Base-by-base conservation (phyloP, 306 rosid species). In the Canavalia ensiformis region DNA sequence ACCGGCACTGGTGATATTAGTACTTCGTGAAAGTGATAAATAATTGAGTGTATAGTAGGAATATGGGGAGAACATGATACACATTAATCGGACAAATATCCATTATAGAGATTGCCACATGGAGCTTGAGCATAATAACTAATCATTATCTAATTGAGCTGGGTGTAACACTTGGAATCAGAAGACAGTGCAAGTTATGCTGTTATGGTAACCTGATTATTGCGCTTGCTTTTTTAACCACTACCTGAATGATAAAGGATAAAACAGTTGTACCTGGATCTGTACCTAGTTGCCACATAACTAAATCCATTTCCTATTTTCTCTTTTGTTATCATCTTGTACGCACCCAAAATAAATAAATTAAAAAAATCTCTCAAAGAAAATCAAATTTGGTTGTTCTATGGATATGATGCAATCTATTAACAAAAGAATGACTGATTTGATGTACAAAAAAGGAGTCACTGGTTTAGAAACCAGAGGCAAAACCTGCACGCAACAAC, bases 401-500 rank as follows among this genome's bases (percentile, higher is more conserved):
- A 18, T 80, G 76, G 68, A 82, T 80, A 81, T 78, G 87, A 87
- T 82, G 63, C 39, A 25, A 71, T 51, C 35, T 29, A 4, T 35
- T 12, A 57, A 6, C n/a, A 6, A 35, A 18, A 8, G 4, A 39
- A 62, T 57, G 60, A 50, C 50, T 31, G 25, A 34, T 68, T 69
- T 77, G 18, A 5, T 0, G 37, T 18, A 42, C 41, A 44, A 67
- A 8, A n/a, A 63, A 13, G 25, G 12, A 41, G 59, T 39, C 58
- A 30, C 31, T 28, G n/a, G 9, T 58, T 55, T 63, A 10, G 73
- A 64, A 31, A 73, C 28, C 25, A 60, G 70, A 8, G 33, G 33
- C 47, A 58, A 35, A 52, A 35, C 4, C 50, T 35, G 35, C 28
- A 31, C 28, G 75, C 13, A 7, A 3, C 28, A 58, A 46, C 0